phyloP scores from a whole-genome alignment of 2,329 filamentous ascomycete genomes.

The Canariomyces notabilis region DNA sequence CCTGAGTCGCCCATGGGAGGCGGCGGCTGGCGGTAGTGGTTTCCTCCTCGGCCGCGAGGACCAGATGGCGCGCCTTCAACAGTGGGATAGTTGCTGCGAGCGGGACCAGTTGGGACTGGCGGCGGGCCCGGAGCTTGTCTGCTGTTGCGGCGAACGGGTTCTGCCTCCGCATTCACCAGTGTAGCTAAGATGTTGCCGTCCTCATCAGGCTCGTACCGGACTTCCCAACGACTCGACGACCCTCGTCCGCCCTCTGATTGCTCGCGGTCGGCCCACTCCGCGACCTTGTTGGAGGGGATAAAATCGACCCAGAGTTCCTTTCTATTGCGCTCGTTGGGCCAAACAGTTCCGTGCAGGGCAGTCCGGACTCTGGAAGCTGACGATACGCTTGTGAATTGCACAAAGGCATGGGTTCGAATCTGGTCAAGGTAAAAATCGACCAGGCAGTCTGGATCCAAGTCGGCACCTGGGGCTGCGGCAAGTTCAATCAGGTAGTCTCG shows the following conservation, averaged over 20 bases:
- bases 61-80: constrained; percentile 27
- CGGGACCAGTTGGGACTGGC: constrained; percentile 20
- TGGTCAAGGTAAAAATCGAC: constrained; percentile 72
- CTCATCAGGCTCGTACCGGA: constrained; percentile 59
- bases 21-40: constrained; percentile 16
- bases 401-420: constrained; percentile 85
- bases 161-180: constrained; percentile 45
- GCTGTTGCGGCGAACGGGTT: constrained; percentile 23
- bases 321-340: constrained; percentile 81
- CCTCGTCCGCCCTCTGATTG: constrained; percentile 42
- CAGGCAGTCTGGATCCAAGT: constrained; percentile 52
- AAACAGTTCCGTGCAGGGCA: constrained; percentile 70
- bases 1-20: constrained; percentile 12
- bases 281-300: constrained; percentile 68
- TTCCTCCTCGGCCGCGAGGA: constrained; percentile 24
- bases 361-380: constrained; percentile 73
- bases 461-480: constrained; percentile 52
- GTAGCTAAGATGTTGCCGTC: constrained; percentile 51
- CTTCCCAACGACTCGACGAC: constrained; percentile 58
- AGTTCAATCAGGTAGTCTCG: constrained; percentile 65
- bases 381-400: constrained; percentile 61
- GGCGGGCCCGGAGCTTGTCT: constrained; percentile 15
- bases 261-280: constrained; percentile 70
- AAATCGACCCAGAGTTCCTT: constrained; percentile 88
- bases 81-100: constrained; percentile 16